A percentile compares a stretch with the other conserved stretches of the same genome.
phyloP scores from a whole-genome alignment of 2,329 filamentous ascomycete species.

The Simplicillium sp. region DNA sequence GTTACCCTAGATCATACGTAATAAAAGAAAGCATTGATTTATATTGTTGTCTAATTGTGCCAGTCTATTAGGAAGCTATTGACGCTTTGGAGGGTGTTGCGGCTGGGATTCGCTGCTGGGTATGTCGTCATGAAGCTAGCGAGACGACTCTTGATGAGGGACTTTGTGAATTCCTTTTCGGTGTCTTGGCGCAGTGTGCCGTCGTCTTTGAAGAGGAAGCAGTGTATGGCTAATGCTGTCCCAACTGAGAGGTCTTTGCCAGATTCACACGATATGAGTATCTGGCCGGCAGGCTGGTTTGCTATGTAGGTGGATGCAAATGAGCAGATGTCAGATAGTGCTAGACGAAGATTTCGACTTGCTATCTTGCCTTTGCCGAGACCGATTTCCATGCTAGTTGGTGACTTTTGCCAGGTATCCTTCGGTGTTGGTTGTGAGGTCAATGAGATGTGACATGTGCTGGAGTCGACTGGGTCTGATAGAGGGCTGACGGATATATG shows the following conservation, averaged over 20 bases:
- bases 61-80: constrained; percentile 78
- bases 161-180: constrained; percentile 51
- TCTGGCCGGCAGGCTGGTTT: constrained; percentile 6
- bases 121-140: constrained; percentile 74
- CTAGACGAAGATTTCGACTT: constrained; percentile 69
- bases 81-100: constrained; percentile 80
- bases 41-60: constrained; percentile 16
- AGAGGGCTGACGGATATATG: constrained; percentile 26
- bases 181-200: constrained; percentile 32
- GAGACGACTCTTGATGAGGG: constrained; percentile 64
- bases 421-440: constrained; percentile 30
- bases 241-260: constrained; percentile 78
- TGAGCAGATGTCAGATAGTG: constrained; percentile 52
- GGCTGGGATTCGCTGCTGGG: constrained; percentile 72
- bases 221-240: constrained; percentile 65
- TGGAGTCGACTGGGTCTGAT: constrained; percentile 11
- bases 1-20: constrained; percentile 3
- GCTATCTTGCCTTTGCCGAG: constrained; percentile 68
- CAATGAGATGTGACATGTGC: constrained; percentile 31
- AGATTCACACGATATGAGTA: constrained; percentile 62
- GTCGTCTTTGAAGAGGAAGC: constrained; percentile 58
- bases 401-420: constrained; percentile 27
- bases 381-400: constrained; percentile 43
- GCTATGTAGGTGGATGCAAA: constrained; percentile 39
- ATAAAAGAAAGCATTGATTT: too few species aligned